Evolutionary conservation across 108 stramenopile genomes (phyloP), one percentile per base, ranked within the genome.

Genomic region (Cyclotella cryptica): DNA sequence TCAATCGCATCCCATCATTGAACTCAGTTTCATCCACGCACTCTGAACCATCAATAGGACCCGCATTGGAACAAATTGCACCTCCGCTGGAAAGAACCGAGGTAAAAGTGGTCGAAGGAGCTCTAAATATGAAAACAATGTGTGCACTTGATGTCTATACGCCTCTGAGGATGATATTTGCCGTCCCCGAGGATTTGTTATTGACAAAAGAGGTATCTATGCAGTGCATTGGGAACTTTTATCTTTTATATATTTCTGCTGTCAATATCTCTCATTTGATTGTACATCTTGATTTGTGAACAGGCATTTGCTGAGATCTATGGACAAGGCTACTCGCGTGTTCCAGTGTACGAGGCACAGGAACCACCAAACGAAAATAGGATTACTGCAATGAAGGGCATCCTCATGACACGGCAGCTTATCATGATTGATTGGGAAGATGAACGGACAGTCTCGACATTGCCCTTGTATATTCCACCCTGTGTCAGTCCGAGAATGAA

Each of bases 381-480:
- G 12, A 60, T 45, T 29, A 68, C 73, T 40, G 75, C 69, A 14
- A 70, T 88, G 47, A 68, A 78, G 30, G 91, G 91, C 11, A 72
- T 85, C 49, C 66, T 92, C 29, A 82, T 92, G 81, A 88, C 85
- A 4, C 54, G 88, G 39, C 85, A 88, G 55, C 81, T 92, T 15
- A 89, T 92, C 39, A 60, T 89, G 78, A 84, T 92, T 53, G 88
- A 89, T 63, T 85, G 88, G 84, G 79, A 85, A 61, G 69, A 88
- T 71, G 74, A 86, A 19, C 79, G 91, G 26, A 57, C 71, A 15
- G 84, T 92, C 12, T 74, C 61, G 3, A 67, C 84, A 11, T 55
- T 92, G 9, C 84, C 86, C 10, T 43, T 92, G 51, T 58, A 85
- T 17, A 73, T 72, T 41, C 87, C 88, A n/a, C 71, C 76, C 7